phyloP scores from a whole-genome alignment of 495 filamentous ascomycete species.

The Hypoxylon cercidicola region DNA sequence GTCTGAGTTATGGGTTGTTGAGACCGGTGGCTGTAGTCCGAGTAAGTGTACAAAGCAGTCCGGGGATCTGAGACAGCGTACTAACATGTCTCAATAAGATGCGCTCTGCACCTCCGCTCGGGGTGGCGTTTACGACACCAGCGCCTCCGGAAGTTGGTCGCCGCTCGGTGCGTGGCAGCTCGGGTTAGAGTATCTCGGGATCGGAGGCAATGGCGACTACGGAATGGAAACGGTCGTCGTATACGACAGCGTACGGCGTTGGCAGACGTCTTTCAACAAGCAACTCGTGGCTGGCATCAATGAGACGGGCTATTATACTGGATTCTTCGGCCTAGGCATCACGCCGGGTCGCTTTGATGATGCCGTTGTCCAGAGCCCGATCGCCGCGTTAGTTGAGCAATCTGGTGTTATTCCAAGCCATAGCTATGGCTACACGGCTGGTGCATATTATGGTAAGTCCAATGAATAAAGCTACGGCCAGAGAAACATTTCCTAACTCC shows the following conservation, averaged over 20 bases:
- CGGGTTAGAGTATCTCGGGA: slow-evolving; percentile 63
- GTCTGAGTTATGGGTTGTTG: slow-evolving; percentile 68
- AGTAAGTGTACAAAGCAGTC: slow-evolving; percentile 44
- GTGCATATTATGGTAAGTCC: slow-evolving; percentile 67
- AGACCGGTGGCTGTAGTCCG: slow-evolving; percentile 58
- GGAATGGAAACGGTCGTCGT: slow-evolving; percentile 66
- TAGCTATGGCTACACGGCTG: slow-evolving; percentile 75
- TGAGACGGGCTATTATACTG: slow-evolving; percentile 65
- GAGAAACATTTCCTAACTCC: slow-evolving; percentile 36
- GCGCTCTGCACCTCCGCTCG: slow-evolving; percentile 55
- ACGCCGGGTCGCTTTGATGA: slow-evolving; percentile 54
- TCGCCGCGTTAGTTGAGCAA: slow-evolving; percentile 59
- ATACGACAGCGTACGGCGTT: slow-evolving; percentile 52
- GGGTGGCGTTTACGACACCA: slow-evolving; percentile 63
- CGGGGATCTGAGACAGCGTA: neutral
- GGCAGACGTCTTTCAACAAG: slow-evolving; percentile 57
- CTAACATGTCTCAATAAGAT: slow-evolving; percentile 46
- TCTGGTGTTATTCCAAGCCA: slow-evolving; percentile 66
- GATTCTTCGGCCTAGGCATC: slow-evolving; percentile 66
- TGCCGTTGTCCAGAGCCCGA: slow-evolving; percentile 48
- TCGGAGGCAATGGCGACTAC: slow-evolving; percentile 65
- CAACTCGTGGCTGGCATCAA: slow-evolving; percentile 64
- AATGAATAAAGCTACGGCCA: neutral
- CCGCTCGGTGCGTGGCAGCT: slow-evolving; percentile 64
- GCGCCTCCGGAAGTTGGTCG: slow-evolving; percentile 66